phyloP scores from a whole-genome alignment of 2,329 filamentous ascomycete species.

The Rutstroemia sp. region DNA sequence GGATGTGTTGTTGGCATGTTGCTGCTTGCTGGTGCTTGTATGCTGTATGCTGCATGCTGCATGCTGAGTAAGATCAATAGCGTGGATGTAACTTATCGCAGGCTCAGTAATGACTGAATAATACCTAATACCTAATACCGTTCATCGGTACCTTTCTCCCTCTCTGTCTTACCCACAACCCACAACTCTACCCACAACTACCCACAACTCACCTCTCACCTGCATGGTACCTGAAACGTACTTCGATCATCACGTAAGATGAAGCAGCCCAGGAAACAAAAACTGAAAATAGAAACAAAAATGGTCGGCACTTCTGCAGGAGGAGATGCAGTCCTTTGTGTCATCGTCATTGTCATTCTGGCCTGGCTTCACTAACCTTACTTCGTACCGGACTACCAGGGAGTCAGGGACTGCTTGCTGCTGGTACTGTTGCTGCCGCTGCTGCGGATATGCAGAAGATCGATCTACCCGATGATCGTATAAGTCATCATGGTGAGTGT shows the following conservation, averaged over 20 bases:
- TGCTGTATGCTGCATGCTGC: not conserved
- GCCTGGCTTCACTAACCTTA: too few species aligned
- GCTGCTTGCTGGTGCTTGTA: too few species aligned
- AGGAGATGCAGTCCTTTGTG: slow-evolving; percentile 4
- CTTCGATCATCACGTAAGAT: slow-evolving; percentile 7
- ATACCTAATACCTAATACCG: slow-evolving; percentile 2
- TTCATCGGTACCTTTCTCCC: not conserved
- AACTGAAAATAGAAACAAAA: slow-evolving; percentile 6
- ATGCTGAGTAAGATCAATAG: slow-evolving; percentile 8
- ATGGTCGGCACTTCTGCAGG: slow-evolving; percentile 1
- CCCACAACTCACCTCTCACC: not conserved
- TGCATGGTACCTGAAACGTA: slow-evolving; percentile 8
- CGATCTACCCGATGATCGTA: slow-evolving; percentile 5
- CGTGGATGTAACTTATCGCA: not conserved
- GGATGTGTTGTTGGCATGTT: too few species aligned
- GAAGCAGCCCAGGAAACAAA: slow-evolving; percentile 2
- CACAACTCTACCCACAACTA: not conserved
- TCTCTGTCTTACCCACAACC: not conserved
- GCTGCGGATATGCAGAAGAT: slow-evolving; percentile 8
- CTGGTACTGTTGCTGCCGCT: not conserved
- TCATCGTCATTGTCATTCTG: not conserved
- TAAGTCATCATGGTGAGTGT: not conserved
- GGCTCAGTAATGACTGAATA: not conserved
- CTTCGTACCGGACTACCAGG: too few species aligned
- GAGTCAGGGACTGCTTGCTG: too few species aligned